A percentile compares a stretch with the other conserved stretches of the same genome.
Conservation (phyloP, 176 grass and related monocot genomes). For the Aegilops sharonensis region DNA sequence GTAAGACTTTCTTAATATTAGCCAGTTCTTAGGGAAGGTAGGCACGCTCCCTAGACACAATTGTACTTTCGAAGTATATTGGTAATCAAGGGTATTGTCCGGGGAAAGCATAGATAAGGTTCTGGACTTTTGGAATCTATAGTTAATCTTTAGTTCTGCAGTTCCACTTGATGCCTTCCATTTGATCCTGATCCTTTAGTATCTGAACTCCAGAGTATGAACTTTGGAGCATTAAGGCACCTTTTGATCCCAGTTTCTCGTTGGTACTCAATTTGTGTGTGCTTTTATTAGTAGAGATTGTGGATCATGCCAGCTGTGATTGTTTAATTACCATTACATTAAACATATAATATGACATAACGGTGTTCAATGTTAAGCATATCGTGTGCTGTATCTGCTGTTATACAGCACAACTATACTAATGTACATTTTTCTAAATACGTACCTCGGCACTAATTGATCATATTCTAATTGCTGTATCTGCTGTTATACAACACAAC, state of each 20-base stretch:
- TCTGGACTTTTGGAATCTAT: neutral
- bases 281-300: neutral
- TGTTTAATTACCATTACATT: neutral
- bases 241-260: neutral
- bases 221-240: neutral
- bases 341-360: neutral
- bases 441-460: neutral
- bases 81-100: neutral
- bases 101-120: neutral
- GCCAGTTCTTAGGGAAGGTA: neutral
- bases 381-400: neutral
- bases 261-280: neutral
- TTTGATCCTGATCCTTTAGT: neutral
- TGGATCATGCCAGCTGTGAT: neutral
- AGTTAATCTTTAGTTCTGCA: neutral
- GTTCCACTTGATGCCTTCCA: neutral
- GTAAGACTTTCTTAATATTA: neutral
- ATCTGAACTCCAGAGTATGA: neutral
- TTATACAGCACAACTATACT: neutral
- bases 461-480: conserved; percentile 6
- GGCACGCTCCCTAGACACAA: too few relatives aligned
- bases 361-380: neutral
- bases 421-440: neutral
- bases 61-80: neutral
- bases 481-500: too few relatives aligned